Percentiles rank a stretch among this genome's conserved stretches.
These are phyloP conservation scores for Pachyrhizus erosus DNA, from an alignment of 306 rosid genomes.

Conservation along the genomic window DNA sequence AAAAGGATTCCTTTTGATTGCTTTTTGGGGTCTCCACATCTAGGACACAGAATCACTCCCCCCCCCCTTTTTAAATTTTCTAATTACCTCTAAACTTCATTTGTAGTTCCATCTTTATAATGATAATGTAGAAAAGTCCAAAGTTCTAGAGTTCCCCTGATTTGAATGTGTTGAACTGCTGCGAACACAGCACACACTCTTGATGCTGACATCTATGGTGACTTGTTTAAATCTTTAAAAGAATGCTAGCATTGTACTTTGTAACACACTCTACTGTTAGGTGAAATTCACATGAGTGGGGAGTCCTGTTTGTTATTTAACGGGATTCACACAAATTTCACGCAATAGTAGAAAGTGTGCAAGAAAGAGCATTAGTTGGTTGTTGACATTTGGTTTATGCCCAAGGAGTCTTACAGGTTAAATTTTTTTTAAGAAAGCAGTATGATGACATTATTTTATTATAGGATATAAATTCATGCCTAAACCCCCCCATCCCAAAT, in stretches of 20 bases:
- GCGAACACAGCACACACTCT: not conserved
- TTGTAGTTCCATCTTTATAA: not conserved
- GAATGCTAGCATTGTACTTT: not conserved
- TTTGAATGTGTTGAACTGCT: constrained; percentile 9
- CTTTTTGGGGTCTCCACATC: not conserved
- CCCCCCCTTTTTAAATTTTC: not conserved
- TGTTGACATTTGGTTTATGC: not conserved
- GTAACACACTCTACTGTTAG: not conserved
- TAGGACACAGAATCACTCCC: not conserved
- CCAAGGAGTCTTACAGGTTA: not conserved
- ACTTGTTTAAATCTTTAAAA: not conserved
- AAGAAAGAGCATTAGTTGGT: not conserved
- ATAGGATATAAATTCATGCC: not conserved
- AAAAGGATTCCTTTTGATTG: not conserved
- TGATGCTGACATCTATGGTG: not conserved
- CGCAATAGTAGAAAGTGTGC: not conserved
- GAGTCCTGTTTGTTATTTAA: not conserved
- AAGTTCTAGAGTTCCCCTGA: not conserved
- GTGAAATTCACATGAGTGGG: not conserved
- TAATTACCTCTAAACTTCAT: not conserved
- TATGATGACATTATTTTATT: not conserved
- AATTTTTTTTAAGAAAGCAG: not conserved
- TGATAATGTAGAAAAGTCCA: not conserved
- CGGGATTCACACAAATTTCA: not conserved
- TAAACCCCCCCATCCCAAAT: not conserved